Conservation (phyloP, 768 basidiomycete species). For the Rhizopogon sp. region DNA sequence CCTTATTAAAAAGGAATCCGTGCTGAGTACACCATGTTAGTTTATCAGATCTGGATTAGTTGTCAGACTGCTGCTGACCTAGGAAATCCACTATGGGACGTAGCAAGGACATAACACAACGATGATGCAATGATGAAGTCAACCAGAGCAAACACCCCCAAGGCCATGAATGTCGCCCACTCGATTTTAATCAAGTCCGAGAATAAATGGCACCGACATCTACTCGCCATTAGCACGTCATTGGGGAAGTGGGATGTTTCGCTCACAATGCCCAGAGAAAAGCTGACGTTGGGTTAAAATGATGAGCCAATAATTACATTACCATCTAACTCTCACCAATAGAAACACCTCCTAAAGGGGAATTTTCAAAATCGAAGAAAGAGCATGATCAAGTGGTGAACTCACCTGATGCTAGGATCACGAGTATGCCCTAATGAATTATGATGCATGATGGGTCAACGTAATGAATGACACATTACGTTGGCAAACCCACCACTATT, state of each 20-base stretch:
- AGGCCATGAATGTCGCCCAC: neutral
- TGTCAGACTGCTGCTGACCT: neutral
- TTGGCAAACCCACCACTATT: neutral
- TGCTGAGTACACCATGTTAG: neutral
- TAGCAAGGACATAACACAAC: conserved; percentile 2
- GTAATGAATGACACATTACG: neutral
- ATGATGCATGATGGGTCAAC: neutral
- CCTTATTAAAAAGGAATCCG: conserved; percentile 1
- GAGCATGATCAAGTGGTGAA: neutral
- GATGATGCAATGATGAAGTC: neutral
- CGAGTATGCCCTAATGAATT: neutral
- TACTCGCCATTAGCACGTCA: neutral
- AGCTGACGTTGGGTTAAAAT: neutral
- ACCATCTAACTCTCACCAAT: neutral
- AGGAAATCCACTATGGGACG: neutral
- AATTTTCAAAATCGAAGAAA: neutral
- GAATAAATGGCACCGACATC: neutral
- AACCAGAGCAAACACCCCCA: neutral
- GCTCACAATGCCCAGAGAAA: neutral
- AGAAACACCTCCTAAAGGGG: neutral
- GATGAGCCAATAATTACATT: neutral
- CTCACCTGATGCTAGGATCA: neutral
- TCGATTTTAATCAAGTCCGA: neutral
- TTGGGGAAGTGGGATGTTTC: neutral
- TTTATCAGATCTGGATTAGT: neutral